These are phyloP conservation scores for Gynochthodes officinalis DNA, from an alignment of 257 asterid species.

Conservation along the genomic window DNA sequence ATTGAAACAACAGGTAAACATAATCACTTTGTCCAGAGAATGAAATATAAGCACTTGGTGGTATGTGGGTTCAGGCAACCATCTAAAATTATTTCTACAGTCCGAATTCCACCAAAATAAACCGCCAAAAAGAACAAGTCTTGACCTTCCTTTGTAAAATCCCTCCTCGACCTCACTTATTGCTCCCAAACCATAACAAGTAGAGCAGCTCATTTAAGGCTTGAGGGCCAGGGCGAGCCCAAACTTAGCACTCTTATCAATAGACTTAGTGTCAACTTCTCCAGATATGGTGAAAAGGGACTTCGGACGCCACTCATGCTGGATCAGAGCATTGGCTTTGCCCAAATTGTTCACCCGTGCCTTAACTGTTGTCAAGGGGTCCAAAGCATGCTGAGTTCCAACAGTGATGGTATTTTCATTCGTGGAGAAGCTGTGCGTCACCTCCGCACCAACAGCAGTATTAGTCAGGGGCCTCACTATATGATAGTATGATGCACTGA, in stretches of 20 bases:
- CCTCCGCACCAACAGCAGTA: slow-evolving; percentile 52
- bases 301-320: slow-evolving; percentile 53
- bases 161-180: slow-evolving; percentile 17
- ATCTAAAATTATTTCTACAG: slow-evolving; percentile 38
- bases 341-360: slow-evolving; percentile 48
- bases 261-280: slow-evolving; percentile 46
- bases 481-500: slow-evolving; percentile 52
- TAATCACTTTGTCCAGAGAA: slow-evolving; percentile 13
- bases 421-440: slow-evolving; percentile 40
- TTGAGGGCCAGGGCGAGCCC: slow-evolving; percentile 51
- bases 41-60: slow-evolving; percentile 6
- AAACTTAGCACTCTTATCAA: slow-evolving; percentile 48
- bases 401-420: slow-evolving; percentile 42
- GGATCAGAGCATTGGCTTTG: slow-evolving; percentile 45
- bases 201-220: slow-evolving; percentile 25
- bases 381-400: slow-evolving; percentile 47
- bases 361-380: slow-evolving; percentile 46
- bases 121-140: slow-evolving; percentile 31
- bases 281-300: slow-evolving; percentile 43
- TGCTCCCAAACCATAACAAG: slow-evolving; percentile 17
- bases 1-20: slow-evolving; percentile 6
- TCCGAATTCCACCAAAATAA: slow-evolving; percentile 28
- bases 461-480: slow-evolving; percentile 41
- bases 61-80: slow-evolving; percentile 20
- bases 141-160: slow-evolving; percentile 7